Percentiles rank a stretch among this genome's conserved stretches.
Conservation (phyloP, 768 basidiomycete genomes). For the Mrakia hoshinonis region DNA sequence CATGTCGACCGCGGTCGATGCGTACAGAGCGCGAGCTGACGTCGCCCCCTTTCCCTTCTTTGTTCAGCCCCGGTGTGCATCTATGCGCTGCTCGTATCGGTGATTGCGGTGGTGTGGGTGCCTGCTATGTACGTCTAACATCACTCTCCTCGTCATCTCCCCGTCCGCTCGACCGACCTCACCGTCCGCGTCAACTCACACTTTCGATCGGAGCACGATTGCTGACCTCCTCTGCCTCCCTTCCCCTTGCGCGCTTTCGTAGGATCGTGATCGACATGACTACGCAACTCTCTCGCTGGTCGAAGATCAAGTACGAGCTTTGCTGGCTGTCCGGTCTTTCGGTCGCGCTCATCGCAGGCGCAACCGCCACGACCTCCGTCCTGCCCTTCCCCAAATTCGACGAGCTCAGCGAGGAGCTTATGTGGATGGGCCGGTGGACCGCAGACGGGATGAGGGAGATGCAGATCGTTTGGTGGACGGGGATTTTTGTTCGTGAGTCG, state of each 20-base stretch:
- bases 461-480: not conserved
- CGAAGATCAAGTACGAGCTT: conserved; percentile 8
- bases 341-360: not conserved
- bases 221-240: no score
- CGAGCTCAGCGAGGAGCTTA: not conserved
- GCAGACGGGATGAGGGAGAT: not conserved
- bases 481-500: not conserved
- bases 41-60: not conserved
- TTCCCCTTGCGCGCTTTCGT: no score
- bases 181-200: no score
- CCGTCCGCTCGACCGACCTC: no score
- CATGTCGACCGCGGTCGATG: not conserved
- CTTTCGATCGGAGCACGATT: not conserved
- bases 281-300: not conserved
- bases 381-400: conserved; percentile 3
- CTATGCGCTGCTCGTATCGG: not conserved
- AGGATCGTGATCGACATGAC: conserved; percentile 8
- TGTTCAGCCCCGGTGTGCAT: not conserved
- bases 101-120: not conserved
- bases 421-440: not conserved
- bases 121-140: not conserved
- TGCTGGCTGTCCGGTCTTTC: not conserved
- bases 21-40: not conserved
- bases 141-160: no score
- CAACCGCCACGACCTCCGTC: not conserved